Conservation (phyloP, 768 basidiomycete species). For the Tricholoma matsutake region DNA sequence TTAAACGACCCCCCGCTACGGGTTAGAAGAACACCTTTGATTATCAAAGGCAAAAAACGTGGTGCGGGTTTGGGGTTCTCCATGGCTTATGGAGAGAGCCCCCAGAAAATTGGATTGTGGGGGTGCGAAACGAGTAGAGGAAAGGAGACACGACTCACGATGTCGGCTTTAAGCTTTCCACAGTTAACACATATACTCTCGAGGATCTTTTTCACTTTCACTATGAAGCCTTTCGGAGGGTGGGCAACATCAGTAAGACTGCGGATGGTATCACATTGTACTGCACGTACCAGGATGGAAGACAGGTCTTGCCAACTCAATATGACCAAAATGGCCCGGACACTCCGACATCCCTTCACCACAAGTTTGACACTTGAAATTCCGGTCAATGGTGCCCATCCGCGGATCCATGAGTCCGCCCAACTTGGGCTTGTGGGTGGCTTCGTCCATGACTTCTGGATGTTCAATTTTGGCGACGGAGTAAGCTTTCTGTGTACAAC, state of each 20-base stretch:
- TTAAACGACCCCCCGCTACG: slow-evolving; percentile 55
- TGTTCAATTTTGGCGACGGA: slow-evolving; percentile 98
- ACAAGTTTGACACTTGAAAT: slow-evolving; percentile 99
- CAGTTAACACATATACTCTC: slow-evolving; percentile 99
- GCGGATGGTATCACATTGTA: not conserved
- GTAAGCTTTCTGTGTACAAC: slow-evolving; percentile 81
- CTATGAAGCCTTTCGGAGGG: slow-evolving; percentile 76
- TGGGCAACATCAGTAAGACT: not conserved
- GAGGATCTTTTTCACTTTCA: slow-evolving; percentile 99
- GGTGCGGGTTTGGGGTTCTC: slow-evolving; percentile 94
- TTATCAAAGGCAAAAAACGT: slow-evolving; percentile 68
- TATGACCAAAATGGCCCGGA: slow-evolving; percentile 98
- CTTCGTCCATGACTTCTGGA: slow-evolving; percentile 98
- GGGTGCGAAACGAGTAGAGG: slow-evolving; percentile 94
- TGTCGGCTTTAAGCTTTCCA: slow-evolving; percentile 95
- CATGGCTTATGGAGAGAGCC: slow-evolving; percentile 90
- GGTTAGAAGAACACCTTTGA: slow-evolving; percentile 81
- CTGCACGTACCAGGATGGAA: slow-evolving; percentile 84
- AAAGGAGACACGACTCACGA: slow-evolving; percentile 83
- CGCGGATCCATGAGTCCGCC: slow-evolving; percentile 97
- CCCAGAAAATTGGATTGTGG: slow-evolving; percentile 97
- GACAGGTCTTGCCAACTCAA: slow-evolving; percentile 95
- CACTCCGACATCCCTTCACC: slow-evolving; percentile 99
- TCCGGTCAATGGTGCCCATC: slow-evolving; percentile 96
- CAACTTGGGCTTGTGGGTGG: slow-evolving; percentile 82